phyloP scores from a whole-genome alignment of 257 asterid genomes.

The Solanum bulbocastanum region DNA sequence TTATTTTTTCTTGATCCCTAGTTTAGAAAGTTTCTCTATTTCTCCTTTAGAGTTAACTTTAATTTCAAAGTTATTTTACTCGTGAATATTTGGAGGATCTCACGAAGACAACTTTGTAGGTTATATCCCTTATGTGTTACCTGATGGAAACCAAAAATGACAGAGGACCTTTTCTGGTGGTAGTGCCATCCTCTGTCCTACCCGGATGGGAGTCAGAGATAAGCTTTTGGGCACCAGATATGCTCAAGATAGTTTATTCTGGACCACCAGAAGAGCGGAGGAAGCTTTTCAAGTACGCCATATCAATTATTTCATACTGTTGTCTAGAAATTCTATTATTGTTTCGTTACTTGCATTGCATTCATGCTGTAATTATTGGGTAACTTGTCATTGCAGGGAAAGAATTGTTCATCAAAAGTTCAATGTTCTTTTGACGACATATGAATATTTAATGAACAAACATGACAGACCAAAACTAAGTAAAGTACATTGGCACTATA shows the following conservation, averaged over 20 bases:
- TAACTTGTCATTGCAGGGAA: conserved; percentile 57
- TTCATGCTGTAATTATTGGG: conserved; percentile 12
- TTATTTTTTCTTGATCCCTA: neutral
- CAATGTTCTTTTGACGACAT: conserved; percentile 91
- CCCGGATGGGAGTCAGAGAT: conserved; percentile 98
- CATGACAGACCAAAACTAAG: conserved; percentile 96
- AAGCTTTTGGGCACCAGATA: conserved; percentile 84
- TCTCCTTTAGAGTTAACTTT: neutral
- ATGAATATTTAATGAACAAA: conserved; percentile 98
- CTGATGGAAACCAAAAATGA: conserved; percentile 92
- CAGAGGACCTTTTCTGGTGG: conserved; percentile 97
- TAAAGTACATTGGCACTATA: conserved; percentile 90
- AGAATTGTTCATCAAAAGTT: conserved; percentile 85
- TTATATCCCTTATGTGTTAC: conserved; percentile 86
- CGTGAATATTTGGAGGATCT: conserved; percentile 9
- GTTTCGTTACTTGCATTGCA: neutral
- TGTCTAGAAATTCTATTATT: neutral
- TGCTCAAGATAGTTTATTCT: conserved; percentile 82
- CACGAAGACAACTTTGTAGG: conserved; percentile 35
- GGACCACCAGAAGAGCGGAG: conserved; percentile 97
- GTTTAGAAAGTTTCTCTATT: neutral
- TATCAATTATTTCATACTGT: neutral
- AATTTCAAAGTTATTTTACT: neutral
- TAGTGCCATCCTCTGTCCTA: conserved; percentile 96
- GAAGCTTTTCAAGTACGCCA: conserved; percentile 75